Percentiles rank a stretch among this genome's conserved stretches.
Conservation (phyloP, 2,329 filamentous ascomycete genomes). For the Aureobasidium uvarum region DNA sequence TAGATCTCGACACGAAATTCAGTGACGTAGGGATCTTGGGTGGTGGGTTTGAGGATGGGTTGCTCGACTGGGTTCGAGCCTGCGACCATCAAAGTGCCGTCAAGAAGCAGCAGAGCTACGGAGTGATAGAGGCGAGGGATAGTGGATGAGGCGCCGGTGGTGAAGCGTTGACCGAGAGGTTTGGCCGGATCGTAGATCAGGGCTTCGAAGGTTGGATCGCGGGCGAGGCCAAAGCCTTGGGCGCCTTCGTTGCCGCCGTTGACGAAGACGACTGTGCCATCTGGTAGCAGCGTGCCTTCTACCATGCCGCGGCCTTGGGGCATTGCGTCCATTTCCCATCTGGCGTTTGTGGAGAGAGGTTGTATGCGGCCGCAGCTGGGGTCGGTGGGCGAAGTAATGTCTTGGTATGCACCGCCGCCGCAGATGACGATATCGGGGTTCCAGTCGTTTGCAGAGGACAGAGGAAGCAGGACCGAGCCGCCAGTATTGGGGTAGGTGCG, state of each 20-base stretch:
- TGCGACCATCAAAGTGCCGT: constrained; percentile 59
- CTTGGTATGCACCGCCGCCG: constrained; percentile 54
- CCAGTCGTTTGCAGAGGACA: constrained; percentile 60
- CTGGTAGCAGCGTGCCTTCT: constrained; percentile 58
- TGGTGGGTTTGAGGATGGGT: constrained; percentile 52
- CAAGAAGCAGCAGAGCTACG: constrained; percentile 58
- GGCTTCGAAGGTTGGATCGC: constrained; percentile 54
- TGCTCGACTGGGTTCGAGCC: constrained; percentile 61
- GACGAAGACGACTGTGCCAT: constrained; percentile 59
- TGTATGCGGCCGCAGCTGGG: constrained; percentile 56
- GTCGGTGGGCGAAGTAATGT: constrained; percentile 60
- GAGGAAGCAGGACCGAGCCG: constrained; percentile 61
- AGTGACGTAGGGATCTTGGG: constrained; percentile 53
- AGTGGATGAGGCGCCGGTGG: constrained; percentile 45
- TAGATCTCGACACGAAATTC: constrained; percentile 63
- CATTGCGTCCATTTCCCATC: constrained; percentile 60
- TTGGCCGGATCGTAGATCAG: constrained; percentile 59
- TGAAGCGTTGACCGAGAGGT: constrained; percentile 53
- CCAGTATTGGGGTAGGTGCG: constrained; percentile 67
- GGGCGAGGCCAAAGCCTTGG: constrained; percentile 60
- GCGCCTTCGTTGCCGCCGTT: constrained; percentile 59
- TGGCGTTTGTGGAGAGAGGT: constrained; percentile 55
- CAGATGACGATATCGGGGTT: constrained; percentile 63
- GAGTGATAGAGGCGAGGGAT: constrained; percentile 58
- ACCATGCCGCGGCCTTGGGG: constrained; percentile 49